Evolutionary conservation across 345 rosid genomes (phyloP), one percentile per base, ranked within the genome.

Genomic region (Eucalyptus pauciflora): DNA sequence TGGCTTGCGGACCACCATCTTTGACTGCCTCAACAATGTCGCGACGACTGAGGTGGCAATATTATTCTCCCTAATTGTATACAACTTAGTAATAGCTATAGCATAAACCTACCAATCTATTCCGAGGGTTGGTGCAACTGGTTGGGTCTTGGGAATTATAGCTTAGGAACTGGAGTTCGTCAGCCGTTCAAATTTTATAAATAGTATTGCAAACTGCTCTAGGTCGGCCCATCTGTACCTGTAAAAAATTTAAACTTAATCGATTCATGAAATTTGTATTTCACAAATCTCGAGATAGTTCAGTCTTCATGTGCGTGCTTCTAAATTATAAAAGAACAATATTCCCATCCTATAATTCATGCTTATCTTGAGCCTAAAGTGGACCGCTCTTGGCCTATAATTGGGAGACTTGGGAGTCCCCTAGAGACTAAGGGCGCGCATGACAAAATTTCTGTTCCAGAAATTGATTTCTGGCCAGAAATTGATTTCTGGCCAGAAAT

Each of bases 241-340:
- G 2, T 20, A 5, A 10, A 76, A 76, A 5, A 10, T 10, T 11
- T 37, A 3, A 71, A 71, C 15, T 76, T 20, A 37, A 10, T 24
- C 6, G 7, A 16, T 69, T 33, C 2, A 33, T 33, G 24, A 8
- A 11, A 69, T 18, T 69, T 17, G 6, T 22, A 41, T 76, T 76
- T 18, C 24, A 69, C 3, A 33, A 67, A 20, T 20, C 13, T 33
- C 24, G 1, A 69, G 5, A 69, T 69, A 69, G 43, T 33, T 69
- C 2, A 4, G 2, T 8, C 43, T 31, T 15, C 6, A 2, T 33
- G 11, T 31, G 2, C 1, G 1, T 67, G 10, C 20, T 5, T 67
- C 22, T 67, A 8, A 67, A 16, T 67, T 67, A 67, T 67, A 67
- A 15, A n/a, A 8, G 10, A 15, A 8, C 33, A 16, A 7, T 7